Evolutionary conservation across 331 rosid species (phyloP), one percentile per base, ranked within the genome.

Genomic region (Dryas integrifolia): DNA sequence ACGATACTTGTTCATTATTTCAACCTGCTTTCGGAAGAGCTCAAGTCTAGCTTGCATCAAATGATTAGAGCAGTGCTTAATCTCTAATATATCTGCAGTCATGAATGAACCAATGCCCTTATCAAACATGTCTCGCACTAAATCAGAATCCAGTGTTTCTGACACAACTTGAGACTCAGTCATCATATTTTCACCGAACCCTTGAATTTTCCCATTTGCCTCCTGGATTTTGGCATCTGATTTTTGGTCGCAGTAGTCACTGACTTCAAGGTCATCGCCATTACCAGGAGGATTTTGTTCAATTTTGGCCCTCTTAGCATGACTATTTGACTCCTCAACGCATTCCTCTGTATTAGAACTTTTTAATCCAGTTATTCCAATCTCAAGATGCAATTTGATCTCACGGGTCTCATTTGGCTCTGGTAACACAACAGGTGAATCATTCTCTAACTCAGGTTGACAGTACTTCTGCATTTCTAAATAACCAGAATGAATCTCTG

Each of bases 1-100:
- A 4, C 79, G 73, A 53, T 7, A 30, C 26, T 11, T 39, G 39
- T 14, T 38, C 0, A 69, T 76, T 10, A 67, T 47, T 57, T 58
- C 53, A 26, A 67, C 57, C 52, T 67, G 74, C 68, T 76, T 76
- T 13, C 38, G 61, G 59, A 76, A 76, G 57, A 76, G 59, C 74
- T 67, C 74, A 16, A 18, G 4, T 46, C 35, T 35, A 10, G 61
- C 44, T 67, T 76, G 68, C 65, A 76, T 48, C 13, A 39, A 67
- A 46, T 14, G 24, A 16, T 58, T 48, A 35, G 79, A 67, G 39
- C 73, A 67, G 15, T 45, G 41, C 6, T 58, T 10, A 0, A 66
- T 13, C 45, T 45, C 72, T 11, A 67, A 11, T 53, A 76, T 48
- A 5, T 51, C 45, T 21, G 35, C 60, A 67, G 26, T 39, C 4